These are phyloP conservation scores for Telfairia occidentalis DNA, from an alignment of 331 rosid genomes.

Conservation along the genomic window DNA sequence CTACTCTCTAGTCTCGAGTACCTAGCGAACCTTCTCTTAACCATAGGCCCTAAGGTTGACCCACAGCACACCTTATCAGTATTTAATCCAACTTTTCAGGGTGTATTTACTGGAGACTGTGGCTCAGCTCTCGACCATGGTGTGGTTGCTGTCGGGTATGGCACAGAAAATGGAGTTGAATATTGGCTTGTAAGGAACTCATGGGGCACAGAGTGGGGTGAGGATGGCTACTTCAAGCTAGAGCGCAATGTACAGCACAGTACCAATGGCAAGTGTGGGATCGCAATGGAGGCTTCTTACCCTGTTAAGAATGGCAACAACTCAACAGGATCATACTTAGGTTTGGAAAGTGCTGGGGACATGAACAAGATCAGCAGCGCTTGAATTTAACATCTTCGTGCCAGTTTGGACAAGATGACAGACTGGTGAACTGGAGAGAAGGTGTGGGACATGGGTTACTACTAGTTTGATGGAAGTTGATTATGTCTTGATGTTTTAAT, in stretches of 20 bases:
- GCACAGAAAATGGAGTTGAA: conserved; percentile 60
- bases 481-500: not conserved
- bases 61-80: not conserved
- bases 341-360: not conserved
- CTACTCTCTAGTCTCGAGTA: no score
- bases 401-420: not conserved
- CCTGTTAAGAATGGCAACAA: conserved; percentile 45
- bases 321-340: conserved; percentile 17
- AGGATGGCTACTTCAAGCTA: conserved; percentile 67
- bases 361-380: conserved; percentile 27
- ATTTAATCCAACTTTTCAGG: conserved; percentile 25
- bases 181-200: conserved; percentile 95
- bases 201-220: conserved; percentile 87
- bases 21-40: no score
- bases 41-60: no score
- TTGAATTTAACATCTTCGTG: conserved; percentile 11
- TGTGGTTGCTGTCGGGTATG: conserved; percentile 78
- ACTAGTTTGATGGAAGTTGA: not conserved
- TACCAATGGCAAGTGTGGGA: conserved; percentile 62
- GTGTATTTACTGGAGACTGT: conserved; percentile 67
- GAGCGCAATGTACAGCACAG: conserved; percentile 38
- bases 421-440: not conserved
- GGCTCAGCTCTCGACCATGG: conserved; percentile 70
- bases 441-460: not conserved
- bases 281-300: conserved; percentile 61